A percentile compares a stretch with the other conserved stretches of the same genome.
Evolutionary conservation across 306 rosid genomes (phyloP).

Genomic region (Rosa rugosa): DNA sequence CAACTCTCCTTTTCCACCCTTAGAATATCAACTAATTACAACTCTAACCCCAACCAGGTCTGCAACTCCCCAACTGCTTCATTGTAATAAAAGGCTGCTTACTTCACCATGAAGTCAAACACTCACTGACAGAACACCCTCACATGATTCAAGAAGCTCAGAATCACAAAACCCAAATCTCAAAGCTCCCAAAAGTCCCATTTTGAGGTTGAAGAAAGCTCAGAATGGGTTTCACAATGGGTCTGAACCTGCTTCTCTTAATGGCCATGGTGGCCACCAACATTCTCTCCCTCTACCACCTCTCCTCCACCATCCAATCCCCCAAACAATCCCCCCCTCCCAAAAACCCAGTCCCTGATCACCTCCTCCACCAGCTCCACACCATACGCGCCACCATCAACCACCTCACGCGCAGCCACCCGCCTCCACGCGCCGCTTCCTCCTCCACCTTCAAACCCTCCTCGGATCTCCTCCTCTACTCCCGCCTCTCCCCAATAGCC

Average conservation of each 20-base stretch:
- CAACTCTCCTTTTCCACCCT: neutral
- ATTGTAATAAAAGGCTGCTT: neutral
- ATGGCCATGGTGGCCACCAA: conserved; percentile 96
- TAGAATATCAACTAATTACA: neutral
- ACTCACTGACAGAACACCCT: neutral
- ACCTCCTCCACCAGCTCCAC: conserved; percentile 78
- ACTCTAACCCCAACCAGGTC: conserved; percentile 9
- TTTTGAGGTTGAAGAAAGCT: neutral
- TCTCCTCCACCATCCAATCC: conserved; percentile 66
- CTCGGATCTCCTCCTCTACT: conserved; percentile 76
- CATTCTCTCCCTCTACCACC: conserved; percentile 90
- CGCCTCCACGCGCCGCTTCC: conserved; percentile 6
- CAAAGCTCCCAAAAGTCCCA: neutral
- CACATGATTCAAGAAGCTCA: neutral
- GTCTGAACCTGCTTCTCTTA: conserved; percentile 68
- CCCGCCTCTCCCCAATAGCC: conserved; percentile 73
- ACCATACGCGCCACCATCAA: conserved; percentile 96
- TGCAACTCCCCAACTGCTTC: neutral
- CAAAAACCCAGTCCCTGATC: conserved; percentile 62
- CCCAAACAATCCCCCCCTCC: conserved; percentile 39
- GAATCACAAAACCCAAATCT: neutral
- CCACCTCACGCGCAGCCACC: conserved; percentile 84
- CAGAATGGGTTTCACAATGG: conserved; percentile 81
- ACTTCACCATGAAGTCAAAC: conserved; percentile 14
- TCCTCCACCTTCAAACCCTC: conserved; percentile 33